Evolutionary conservation across 2,329 filamentous ascomycete species (phyloP), one percentile per base, ranked within the genome.

Genomic region (Lasiodiplodia theobromae): DNA sequence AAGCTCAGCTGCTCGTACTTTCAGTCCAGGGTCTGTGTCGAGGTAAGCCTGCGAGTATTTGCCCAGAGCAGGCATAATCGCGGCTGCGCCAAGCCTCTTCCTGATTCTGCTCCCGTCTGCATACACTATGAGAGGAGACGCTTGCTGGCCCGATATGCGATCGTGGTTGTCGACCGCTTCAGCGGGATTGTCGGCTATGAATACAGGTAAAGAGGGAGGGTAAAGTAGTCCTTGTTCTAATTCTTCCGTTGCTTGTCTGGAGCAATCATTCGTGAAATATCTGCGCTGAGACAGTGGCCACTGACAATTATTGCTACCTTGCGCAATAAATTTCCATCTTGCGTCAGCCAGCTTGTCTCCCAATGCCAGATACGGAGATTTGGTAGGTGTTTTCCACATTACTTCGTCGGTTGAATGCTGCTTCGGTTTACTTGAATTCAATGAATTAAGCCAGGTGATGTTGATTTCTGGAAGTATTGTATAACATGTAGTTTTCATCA

Each of bases 71-170:
- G 10, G 34, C 2, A 37, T 21, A 25, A 60, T n/a, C 1, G 38
- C 57, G 14, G 57, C 57, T 60, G 57, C 57, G 14, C 37, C 57
- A 21, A 60, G 57, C 18, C 40, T 47, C 7, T 60, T 28, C 12
- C 28, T 60, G 23, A 60, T 14, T 28, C 14, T 25, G 12, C 57
- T 60, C 14, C 57, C 57, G 57, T 60, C 57, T 25, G 57, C 16
- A 23, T 60, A 60, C 37, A 60, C n/a, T 47, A 16, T 14, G 18
- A 60, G 57, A 4, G 57, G 57, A 44, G 57, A 14, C 16, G 14
- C 12, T 3, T 6, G 21, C 57, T 18, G 23, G 4, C 16, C 6
- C 10, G 57, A n/a, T 31, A 60, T 28, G 1, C 12, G 37, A 21
- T 60, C 21, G 21, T 60, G 38, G 23, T 47, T 47, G 23, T 37